A percentile compares a stretch with the other conserved stretches of the same genome.
These are phyloP conservation scores for Phytophthora meadii DNA, from an alignment of 352 stramenopile genomes.

Conservation along the genomic window DNA sequence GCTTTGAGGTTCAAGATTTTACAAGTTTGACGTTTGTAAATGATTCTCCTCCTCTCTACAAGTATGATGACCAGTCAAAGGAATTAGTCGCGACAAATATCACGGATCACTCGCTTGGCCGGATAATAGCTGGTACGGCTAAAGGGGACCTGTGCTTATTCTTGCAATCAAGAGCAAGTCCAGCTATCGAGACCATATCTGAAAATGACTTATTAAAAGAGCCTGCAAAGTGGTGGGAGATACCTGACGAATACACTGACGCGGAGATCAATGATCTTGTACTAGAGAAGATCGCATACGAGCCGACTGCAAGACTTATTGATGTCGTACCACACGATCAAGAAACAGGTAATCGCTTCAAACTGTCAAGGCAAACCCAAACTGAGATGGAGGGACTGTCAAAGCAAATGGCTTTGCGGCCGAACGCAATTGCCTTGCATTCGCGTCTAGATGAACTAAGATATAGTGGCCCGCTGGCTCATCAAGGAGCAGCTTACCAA, in stretches of 20 bases:
- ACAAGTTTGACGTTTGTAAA: conserved; percentile 73
- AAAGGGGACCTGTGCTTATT: conserved; percentile 79
- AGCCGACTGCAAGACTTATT: conserved; percentile 62
- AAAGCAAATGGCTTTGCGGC: conserved; percentile 54
- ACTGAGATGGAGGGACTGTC: conserved; percentile 61
- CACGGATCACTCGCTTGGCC: conserved; percentile 65
- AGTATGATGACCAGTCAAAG: conserved; percentile 60
- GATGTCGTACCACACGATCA: conserved; percentile 70
- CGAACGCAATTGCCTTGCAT: conserved; percentile 52
- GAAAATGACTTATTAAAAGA: conserved; percentile 45
- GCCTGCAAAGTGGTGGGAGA: conserved; percentile 79
- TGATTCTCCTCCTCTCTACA: conserved; percentile 64
- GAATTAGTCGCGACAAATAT: conserved; percentile 48
- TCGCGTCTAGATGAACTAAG: conserved; percentile 54
- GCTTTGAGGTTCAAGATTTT: conserved; percentile 78
- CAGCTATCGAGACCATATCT: conserved; percentile 38
- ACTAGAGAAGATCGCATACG: conserved; percentile 65
- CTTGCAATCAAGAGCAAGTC: conserved; percentile 58
- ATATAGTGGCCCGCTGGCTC: conserved; percentile 59
- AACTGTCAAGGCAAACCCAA: conserved; percentile 60
- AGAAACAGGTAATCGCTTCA: conserved; percentile 73
- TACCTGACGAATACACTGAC: conserved; percentile 69
- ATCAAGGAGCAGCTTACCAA: conserved; percentile 53
- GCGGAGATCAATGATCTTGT: conserved; percentile 70
- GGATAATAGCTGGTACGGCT: conserved; percentile 66